Percentiles rank a stretch among this genome's conserved stretches.
Evolutionary conservation across 176 grass and related monocot species (phyloP).

Genomic region (Areca catechu): DNA sequence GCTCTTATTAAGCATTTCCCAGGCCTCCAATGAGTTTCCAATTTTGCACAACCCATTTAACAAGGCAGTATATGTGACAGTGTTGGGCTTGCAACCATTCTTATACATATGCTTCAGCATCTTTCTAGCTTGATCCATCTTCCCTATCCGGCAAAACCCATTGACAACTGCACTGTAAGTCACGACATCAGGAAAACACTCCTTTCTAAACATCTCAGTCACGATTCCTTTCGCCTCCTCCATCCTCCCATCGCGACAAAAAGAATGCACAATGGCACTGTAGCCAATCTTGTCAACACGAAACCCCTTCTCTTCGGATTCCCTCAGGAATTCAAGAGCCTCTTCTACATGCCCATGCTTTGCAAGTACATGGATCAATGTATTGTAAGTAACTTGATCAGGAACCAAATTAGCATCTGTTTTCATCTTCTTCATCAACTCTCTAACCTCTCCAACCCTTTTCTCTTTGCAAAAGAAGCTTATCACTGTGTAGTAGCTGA

Average conservation of each 20-base stretch:
- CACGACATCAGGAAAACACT: slow-evolving; percentile 67
- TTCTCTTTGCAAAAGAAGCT: slow-evolving; percentile 77
- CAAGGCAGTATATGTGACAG: slow-evolving; percentile 72
- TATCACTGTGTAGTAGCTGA: slow-evolving; percentile 88
- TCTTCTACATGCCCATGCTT: slow-evolving; percentile 86
- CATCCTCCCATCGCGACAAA: slow-evolving; percentile 73
- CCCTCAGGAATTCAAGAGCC: slow-evolving; percentile 65
- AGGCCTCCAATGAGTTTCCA: slow-evolving; percentile 61
- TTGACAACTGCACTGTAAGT: slow-evolving; percentile 81
- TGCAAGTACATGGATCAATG: slow-evolving; percentile 61
- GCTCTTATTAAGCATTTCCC: slow-evolving; percentile 74
- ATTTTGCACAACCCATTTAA: slow-evolving; percentile 85
- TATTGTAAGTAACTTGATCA: slow-evolving; percentile 82
- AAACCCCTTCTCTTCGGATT: slow-evolving; percentile 61
- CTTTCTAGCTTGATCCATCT: slow-evolving; percentile 71
- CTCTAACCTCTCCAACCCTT: slow-evolving; percentile 49
- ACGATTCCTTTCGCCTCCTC: slow-evolving; percentile 62
- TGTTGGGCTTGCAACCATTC: slow-evolving; percentile 71
- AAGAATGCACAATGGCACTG: slow-evolving; percentile 64
- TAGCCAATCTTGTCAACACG: slow-evolving; percentile 67
- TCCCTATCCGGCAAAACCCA: slow-evolving; percentile 70
- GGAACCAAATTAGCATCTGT: slow-evolving; percentile 48
- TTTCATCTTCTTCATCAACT: slow-evolving; percentile 53
- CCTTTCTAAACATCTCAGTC: slow-evolving; percentile 70
- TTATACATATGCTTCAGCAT: slow-evolving; percentile 81